phyloP scores from a whole-genome alignment of 1,284 basidiomycete species.

The Ceratobasidium sp. region DNA sequence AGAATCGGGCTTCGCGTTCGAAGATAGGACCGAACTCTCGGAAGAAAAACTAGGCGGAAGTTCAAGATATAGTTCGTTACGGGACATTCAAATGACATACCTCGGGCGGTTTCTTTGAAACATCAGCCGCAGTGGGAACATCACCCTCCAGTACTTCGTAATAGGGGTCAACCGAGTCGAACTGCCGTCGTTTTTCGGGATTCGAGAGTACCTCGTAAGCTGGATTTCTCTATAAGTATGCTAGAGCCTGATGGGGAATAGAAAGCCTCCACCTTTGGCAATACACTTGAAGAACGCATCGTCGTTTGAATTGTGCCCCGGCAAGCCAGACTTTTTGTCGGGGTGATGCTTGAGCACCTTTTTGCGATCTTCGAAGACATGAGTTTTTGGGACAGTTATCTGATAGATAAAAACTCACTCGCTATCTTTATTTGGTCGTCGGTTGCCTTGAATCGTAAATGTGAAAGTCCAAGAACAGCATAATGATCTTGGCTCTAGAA shows the following conservation, averaged over 20 bases:
- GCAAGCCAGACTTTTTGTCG: conserved; percentile 90
- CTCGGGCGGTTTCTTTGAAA: conserved; percentile 59
- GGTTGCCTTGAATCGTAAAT: conserved; percentile 87
- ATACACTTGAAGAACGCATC: conserved; percentile 99
- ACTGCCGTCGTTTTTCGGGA: conserved; percentile 89
- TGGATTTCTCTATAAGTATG: conserved; percentile 29
- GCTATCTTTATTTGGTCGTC: conserved; percentile 96
- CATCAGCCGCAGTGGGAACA: conserved; percentile 70
- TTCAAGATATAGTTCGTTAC: conserved; percentile 36
- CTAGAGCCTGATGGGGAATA: not conserved
- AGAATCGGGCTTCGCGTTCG: conserved; percentile 91
- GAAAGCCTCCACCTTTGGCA: conserved; percentile 68
- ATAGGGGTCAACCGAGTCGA: conserved; percentile 92
- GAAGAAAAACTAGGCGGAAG: conserved; percentile 70
- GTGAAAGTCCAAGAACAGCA: conserved; percentile 92
- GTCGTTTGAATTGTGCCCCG: conserved; percentile 80
- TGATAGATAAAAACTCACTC: conserved; percentile 64
- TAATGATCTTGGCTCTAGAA: conserved; percentile 96
- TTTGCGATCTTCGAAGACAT: conserved; percentile 76
- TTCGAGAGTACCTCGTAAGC: conserved; percentile 92
- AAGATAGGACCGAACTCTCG: conserved; percentile 78
- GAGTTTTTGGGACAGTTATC: conserved; percentile 38
- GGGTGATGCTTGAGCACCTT: conserved; percentile 99
- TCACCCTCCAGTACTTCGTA: conserved; percentile 80
- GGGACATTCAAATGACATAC: conserved; percentile 2